phyloP scores from a whole-genome alignment of 2,329 filamentous ascomycete genomes.

The Aureobasidium zeae region DNA sequence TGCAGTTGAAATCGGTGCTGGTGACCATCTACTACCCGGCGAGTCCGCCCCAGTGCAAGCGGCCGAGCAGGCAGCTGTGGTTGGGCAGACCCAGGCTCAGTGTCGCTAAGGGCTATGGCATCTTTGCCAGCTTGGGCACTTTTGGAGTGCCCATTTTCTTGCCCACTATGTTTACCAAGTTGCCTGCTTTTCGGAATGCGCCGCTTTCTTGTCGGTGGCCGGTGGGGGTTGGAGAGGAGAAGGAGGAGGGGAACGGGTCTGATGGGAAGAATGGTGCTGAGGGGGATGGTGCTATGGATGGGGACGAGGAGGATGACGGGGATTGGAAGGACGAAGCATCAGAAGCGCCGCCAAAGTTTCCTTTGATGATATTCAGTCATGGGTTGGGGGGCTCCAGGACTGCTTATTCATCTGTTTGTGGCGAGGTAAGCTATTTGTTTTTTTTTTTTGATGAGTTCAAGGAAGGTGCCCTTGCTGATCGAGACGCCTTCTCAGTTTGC shows the following conservation, averaged over 20 bases:
- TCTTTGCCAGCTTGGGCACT: slow-evolving; percentile 46
- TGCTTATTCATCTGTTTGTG: slow-evolving; percentile 53
- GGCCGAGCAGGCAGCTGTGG: slow-evolving; percentile 51
- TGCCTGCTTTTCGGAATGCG: slow-evolving; percentile 55
- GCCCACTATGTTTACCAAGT: slow-evolving; percentile 53
- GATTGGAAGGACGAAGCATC: slow-evolving; percentile 19
- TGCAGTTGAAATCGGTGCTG: slow-evolving; percentile 51
- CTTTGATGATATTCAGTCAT: slow-evolving; percentile 57
- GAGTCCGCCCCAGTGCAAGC: slow-evolving; percentile 29
- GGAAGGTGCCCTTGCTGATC: neutral
- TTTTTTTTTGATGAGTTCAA: neutral
- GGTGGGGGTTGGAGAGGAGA: slow-evolving; percentile 31
- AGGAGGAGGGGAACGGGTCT: slow-evolving; percentile 32
- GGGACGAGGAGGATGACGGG: neutral
- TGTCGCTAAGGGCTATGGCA: slow-evolving; percentile 53
- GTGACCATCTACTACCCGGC: slow-evolving; percentile 59
- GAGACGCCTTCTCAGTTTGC: slow-evolving; percentile 36
- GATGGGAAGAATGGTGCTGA: no score
- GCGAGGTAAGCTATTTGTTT: slow-evolving; percentile 33
- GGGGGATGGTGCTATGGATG: no score
- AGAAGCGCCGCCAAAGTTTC: slow-evolving; percentile 43
- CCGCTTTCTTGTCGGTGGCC: slow-evolving; percentile 45
- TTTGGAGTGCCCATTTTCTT: slow-evolving; percentile 46
- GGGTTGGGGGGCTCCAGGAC: slow-evolving; percentile 56
- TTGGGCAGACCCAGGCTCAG: slow-evolving; percentile 48